Base-by-base conservation (phyloP, 2,329 filamentous ascomycete species). In the Septoria petroselini region DNA sequence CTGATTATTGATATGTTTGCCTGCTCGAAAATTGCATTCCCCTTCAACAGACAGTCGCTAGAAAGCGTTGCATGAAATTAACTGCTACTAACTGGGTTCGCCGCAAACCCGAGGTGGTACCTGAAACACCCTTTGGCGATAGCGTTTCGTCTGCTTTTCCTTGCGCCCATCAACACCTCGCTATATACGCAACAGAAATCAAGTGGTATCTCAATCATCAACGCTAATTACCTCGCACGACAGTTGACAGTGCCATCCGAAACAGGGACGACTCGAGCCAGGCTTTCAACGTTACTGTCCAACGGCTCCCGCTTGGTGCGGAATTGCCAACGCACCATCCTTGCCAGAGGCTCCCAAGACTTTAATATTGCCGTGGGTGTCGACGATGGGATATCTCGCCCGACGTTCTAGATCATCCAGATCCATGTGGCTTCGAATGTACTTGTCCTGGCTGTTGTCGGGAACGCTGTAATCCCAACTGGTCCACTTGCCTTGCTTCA, bases 381-480 rank as follows among this genome's bases (percentile, higher is more conserved):
- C 74, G 14, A 77, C 74, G 3, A 73, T 68, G 1, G 88, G 88
- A 70, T 76, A 93, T 35, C 88, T 79, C 33, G 88, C 87, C 54
- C 80, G 80, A 48, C 86, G 79, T 73, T 93, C 88, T 5, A 93
- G 76, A 49, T 90, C 85, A 64, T 93, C 88, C 1, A 93, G 79
- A 14, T 86, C 83, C 61, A 90, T 85, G 65, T 87, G 85, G 27
- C 84, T 88, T 49, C 91, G 86, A 62, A 96, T 94, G 70, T 91
- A 94, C 70, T 87, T 87, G 59, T 62, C 49, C 43, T 58, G 58
- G 54, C 58, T 86, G 62, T 88, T 81, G 58, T 87, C 82, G 2
- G 77, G 71, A 0, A 89, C 89, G 71, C 91, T 80, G 70, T 85
- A 86, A 70, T 96, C 91, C 91, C 91, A 96, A 65, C 83, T 80